These are phyloP conservation scores for Ophiocordyceps camponoti-rufipedis DNA, from an alignment of 2,329 filamentous ascomycete genomes.

Conservation along the genomic window DNA sequence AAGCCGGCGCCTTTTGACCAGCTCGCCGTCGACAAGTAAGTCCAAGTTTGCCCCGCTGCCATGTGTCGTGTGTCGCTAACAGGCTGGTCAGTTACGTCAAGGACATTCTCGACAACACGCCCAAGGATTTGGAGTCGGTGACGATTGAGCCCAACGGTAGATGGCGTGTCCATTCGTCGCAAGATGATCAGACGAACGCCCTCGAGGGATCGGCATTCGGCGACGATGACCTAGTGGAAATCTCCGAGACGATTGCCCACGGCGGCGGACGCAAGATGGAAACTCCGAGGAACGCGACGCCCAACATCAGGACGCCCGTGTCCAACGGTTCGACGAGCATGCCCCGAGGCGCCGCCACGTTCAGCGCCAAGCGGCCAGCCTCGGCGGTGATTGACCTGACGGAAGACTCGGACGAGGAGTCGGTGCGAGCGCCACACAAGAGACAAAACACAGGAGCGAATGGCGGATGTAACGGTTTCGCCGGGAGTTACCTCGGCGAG, in stretches of 20 bases:
- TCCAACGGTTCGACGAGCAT: conserved; percentile 17
- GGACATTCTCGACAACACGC: conserved; percentile 64
- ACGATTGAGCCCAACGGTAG: conserved; percentile 74
- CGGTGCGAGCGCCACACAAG: conserved; percentile 26
- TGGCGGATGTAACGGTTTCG: conserved; percentile 5
- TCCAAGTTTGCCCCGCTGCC: conserved; percentile 2
- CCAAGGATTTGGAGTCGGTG: conserved; percentile 59
- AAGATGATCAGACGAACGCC: conserved; percentile 11
- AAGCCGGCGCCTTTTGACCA: conserved; percentile 65
- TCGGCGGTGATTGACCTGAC: conserved; percentile 42
- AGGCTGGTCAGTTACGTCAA: conserved; percentile 51
- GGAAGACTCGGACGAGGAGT: conserved; percentile 33
- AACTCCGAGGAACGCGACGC: conserved; percentile 17
- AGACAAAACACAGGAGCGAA: conserved; percentile 18
- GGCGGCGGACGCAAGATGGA: conserved; percentile 15
- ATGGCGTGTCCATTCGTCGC: conserved; percentile 37
- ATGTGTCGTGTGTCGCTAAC: not conserved
- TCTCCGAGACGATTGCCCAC: conserved; percentile 23
- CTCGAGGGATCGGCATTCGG: conserved; percentile 12
- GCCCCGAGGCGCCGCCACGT: conserved; percentile 15
- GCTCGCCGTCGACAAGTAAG: conserved; percentile 73
- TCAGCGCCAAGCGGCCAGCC: conserved; percentile 27
- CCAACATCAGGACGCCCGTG: conserved; percentile 18
- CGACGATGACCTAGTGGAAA: conserved; percentile 32
- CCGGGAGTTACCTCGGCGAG: conserved; percentile 7